Conservation (phyloP, 805 yeast genomes). For the Candida gorgasii region DNA sequence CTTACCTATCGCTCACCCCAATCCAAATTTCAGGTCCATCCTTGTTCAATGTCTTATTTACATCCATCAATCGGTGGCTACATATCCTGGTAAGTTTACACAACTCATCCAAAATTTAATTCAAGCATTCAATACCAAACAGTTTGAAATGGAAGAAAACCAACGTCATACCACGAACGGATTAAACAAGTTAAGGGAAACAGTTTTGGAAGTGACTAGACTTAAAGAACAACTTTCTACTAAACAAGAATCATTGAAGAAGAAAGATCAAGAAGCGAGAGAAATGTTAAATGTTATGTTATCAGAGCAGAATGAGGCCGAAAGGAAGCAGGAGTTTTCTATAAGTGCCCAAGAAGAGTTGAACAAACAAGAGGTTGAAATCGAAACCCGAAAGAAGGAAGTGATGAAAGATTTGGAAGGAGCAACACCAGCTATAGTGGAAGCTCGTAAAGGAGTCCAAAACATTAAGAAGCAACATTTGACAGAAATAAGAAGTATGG, state of each 20-base stretch:
- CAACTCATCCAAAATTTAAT: conserved; percentile 31
- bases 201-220: conserved; percentile 69
- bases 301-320: conserved; percentile 87
- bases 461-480: conserved; percentile 90
- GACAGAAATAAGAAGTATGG: conserved; percentile 85
- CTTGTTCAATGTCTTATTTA: conserved; percentile 47
- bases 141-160: conserved; percentile 53
- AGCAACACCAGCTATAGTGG: conserved; percentile 83
- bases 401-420: conserved; percentile 67
- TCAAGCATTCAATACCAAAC: conserved; percentile 42
- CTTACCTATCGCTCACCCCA: conserved; percentile 47
- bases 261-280: conserved; percentile 69
- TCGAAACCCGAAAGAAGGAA: conserved; percentile 50
- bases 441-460: conserved; percentile 87
- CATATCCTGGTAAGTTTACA: conserved; percentile 13
- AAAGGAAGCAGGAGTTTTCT: conserved; percentile 84
- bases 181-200: conserved; percentile 70
- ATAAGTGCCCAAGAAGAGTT: conserved; percentile 71
- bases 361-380: conserved; percentile 62
- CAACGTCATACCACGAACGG: conserved; percentile 78
- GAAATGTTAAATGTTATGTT: conserved; percentile 74
- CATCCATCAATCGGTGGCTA: conserved; percentile 39
- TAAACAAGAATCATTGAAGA: conserved; percentile 50
- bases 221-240: conserved; percentile 54
- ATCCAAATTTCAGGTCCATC: conserved; percentile 48